Conservation (phyloP, 2,329 filamentous ascomycete genomes). For the Ascochyta lentis region DNA sequence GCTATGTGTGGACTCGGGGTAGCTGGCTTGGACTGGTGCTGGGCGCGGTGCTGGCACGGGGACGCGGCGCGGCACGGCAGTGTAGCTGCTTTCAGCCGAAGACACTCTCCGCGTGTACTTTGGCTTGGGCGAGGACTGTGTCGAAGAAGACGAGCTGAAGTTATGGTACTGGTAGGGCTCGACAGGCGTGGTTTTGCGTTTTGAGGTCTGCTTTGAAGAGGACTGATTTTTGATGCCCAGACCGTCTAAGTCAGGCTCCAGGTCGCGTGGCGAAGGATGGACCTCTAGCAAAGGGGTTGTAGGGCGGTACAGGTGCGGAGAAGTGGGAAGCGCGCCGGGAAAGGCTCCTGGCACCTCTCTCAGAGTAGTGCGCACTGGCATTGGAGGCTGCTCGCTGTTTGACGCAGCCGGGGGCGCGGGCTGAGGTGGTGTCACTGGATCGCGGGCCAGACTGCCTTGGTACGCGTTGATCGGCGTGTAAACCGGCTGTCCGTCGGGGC, state of each 20-base stretch:
- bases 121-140: slow-evolving; percentile 33
- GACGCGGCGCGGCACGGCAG: slow-evolving; percentile 45
- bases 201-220: slow-evolving; percentile 32
- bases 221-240: slow-evolving; percentile 23
- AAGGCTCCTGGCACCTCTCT: slow-evolving; percentile 49
- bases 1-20: slow-evolving; percentile 31
- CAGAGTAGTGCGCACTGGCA: slow-evolving; percentile 15
- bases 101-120: slow-evolving; percentile 40
- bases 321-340: slow-evolving; percentile 46
- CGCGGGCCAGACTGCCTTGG: slow-evolving; percentile 46
- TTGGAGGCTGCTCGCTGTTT: slow-evolving; percentile 31
- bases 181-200: slow-evolving; percentile 39
- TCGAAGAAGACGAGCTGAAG: slow-evolving; percentile 35
- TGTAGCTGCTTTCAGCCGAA: slow-evolving; percentile 35
- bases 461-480: slow-evolving; percentile 55
- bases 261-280: slow-evolving; percentile 29
- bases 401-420: slow-evolving; percentile 54
- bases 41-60: slow-evolving; percentile 39
- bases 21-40: slow-evolving; percentile 20
- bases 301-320: slow-evolving; percentile 31
- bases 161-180: slow-evolving; percentile 45
- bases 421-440: slow-evolving; percentile 44
- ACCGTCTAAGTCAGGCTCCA: slow-evolving; percentile 21
- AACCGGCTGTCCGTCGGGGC: slow-evolving; percentile 56
- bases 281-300: slow-evolving; percentile 23